Evolutionary conservation across 192 early-diverging fungal species (phyloP), one percentile per base, ranked within the genome.

Genomic region (Entomortierella chlamydospora): DNA sequence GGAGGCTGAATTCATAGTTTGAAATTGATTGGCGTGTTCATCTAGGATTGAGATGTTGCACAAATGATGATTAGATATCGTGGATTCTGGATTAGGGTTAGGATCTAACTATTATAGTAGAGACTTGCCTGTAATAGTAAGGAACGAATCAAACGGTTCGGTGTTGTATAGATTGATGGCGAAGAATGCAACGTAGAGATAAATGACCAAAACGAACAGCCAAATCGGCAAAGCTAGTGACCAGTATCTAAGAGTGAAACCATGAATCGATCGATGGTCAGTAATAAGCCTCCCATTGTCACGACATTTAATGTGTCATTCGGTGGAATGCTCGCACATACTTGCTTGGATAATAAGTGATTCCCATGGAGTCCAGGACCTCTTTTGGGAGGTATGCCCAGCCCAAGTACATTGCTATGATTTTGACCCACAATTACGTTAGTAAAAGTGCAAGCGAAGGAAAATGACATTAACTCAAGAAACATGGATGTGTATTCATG

Each of bases 371-470:
- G 26, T 87, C 82, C 18, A 96, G 84, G 22, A 89, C 80, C n/a
- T 88, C 79, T 57, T 96, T 92, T 9, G 95, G 93, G 20, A 95
- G 73, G 73, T 95, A 91, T 1, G 94, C 95, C 96, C 94, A 95
- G 50, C 91, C 62, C 17, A 96, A 67, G 58, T 95, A 95, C 70
- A 94, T 83, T 41, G 62, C 88, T 89, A 57, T 1, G 29, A n/a
- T n/a, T n/a, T n/a, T n/a, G n/a, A n/a, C n/a, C n/a, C n/a, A n/a
- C n/a, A n/a, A n/a, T n/a, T n/a, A n/a, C n/a, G n/a, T n/a, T n/a
- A n/a, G n/a, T n/a, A n/a, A n/a, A n/a, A n/a, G n/a, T n/a, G n/a
- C n/a, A n/a, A n/a, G n/a, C n/a, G n/a, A n/a, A n/a, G n/a, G n/a
- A n/a, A n/a, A n/a, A n/a, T n/a, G n/a, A n/a, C n/a, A n/a, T n/a